Evolutionary conservation across 2,329 filamentous ascomycete species (phyloP).

Genomic region (Arthrobotrys entomopaga): DNA sequence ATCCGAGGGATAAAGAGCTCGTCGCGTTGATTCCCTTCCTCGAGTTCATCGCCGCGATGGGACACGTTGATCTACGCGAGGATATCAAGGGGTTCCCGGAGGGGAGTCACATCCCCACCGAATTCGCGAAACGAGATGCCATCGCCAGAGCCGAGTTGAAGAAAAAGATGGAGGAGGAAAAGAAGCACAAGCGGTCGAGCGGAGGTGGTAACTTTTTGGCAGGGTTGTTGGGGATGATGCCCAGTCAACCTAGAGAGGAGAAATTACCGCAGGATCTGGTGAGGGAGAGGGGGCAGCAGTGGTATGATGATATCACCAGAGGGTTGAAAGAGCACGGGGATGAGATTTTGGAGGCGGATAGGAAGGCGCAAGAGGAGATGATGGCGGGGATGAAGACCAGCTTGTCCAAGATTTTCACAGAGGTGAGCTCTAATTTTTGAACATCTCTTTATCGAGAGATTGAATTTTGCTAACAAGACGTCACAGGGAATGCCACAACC

Average conservation of each 20-base stretch:
- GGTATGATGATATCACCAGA: conserved; percentile 88
- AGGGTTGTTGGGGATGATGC: conserved; percentile 80
- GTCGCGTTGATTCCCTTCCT: conserved; percentile 94
- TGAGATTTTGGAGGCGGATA: conserved; percentile 95
- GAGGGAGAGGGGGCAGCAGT: conserved; percentile 86
- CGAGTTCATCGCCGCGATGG: conserved; percentile 95
- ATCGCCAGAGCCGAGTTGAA: conserved; percentile 86
- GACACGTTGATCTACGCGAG: conserved; percentile 84
- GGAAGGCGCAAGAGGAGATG: conserved; percentile 83
- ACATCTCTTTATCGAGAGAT: not conserved
- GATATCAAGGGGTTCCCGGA: conserved; percentile 83
- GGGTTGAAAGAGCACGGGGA: conserved; percentile 93
- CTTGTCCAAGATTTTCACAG: conserved; percentile 59
- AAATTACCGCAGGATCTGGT: conserved; percentile 98
- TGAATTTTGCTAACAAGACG: not conserved
- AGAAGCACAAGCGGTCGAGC: conserved; percentile 69
- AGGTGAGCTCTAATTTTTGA: conserved; percentile 47
- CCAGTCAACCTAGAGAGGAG: conserved; percentile 75
- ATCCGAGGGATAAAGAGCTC: conserved; percentile 83
- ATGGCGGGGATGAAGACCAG: conserved; percentile 89
- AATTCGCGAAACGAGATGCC: conserved; percentile 89
- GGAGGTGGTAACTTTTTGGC: conserved; percentile 76
- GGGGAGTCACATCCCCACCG: conserved; percentile 85
- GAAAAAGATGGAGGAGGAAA: conserved; percentile 76
- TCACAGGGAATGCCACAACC: conserved; percentile 49